Evolutionary conservation across 176 grass and related monocot species (phyloP).

Genomic region (maize (Zea mays)): Zm-B73-REFERENCE-NAM-5.0 NC_050105.1:129862501-129863000

Average conservation of each 20-base stretch:
- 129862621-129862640: slow-evolving; percentile 29
- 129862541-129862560: neutral
- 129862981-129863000: slow-evolving; percentile 97
- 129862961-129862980: slow-evolving; percentile 27
- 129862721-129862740: slow-evolving; percentile 86
- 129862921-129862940: neutral
- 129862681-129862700: slow-evolving; percentile 96
- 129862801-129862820: slow-evolving; percentile 15
- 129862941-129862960: neutral
- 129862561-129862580: neutral
- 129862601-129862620: neutral
- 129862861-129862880: neutral
- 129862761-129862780: slow-evolving; percentile 96
- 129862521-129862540: neutral
- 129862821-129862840: slow-evolving; percentile 2
- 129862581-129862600: neutral
- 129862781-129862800: slow-evolving; percentile 58
- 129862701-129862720: slow-evolving; percentile 95
- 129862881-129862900: slow-evolving; percentile 20
- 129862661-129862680: slow-evolving; percentile 98
- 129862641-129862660: slow-evolving; percentile 56
- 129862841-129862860: neutral
- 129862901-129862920: neutral
- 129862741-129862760: slow-evolving; percentile 97
- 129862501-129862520: neutral